phyloP scores from a whole-genome alignment of 148 eudicot species.

The Rhododendron ferrugineum region DNA sequence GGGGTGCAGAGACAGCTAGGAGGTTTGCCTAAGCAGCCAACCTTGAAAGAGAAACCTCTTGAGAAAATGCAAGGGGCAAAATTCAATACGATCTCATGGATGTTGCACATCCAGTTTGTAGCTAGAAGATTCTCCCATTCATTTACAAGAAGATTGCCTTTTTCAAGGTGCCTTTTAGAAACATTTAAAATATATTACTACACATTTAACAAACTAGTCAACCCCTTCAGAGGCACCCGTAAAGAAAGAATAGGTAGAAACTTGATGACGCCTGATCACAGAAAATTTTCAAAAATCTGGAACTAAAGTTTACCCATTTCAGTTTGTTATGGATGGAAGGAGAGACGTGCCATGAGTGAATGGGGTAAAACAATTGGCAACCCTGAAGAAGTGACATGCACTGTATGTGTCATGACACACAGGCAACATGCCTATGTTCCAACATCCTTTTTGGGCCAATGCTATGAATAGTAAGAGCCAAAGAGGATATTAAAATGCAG shows the following conservation, averaged over 20 bases:
- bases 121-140: not conserved
- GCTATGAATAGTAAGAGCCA: not conserved
- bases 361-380: not conserved
- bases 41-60: not conserved
- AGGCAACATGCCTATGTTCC: not conserved
- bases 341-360: not conserved
- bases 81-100: not conserved
- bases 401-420: not conserved
- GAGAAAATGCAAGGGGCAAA: not conserved
- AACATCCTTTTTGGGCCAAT: not conserved
- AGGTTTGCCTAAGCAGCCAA: not conserved
- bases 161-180: not conserved
- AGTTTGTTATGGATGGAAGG: not conserved
- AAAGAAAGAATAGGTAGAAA: not conserved
- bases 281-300: too few relatives aligned
- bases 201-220: too few relatives aligned
- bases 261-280: too few relatives aligned
- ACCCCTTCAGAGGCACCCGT: not conserved
- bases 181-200: not conserved
- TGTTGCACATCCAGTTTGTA: not conserved
- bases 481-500: not conserved
- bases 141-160: not conserved
- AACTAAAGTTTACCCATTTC: not conserved
- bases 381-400: not conserved
- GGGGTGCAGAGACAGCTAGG: not conserved